Evolutionary conservation across 75 land plant genomes (phyloP).

Genomic region (Selaginella moellendorffii): DNA sequence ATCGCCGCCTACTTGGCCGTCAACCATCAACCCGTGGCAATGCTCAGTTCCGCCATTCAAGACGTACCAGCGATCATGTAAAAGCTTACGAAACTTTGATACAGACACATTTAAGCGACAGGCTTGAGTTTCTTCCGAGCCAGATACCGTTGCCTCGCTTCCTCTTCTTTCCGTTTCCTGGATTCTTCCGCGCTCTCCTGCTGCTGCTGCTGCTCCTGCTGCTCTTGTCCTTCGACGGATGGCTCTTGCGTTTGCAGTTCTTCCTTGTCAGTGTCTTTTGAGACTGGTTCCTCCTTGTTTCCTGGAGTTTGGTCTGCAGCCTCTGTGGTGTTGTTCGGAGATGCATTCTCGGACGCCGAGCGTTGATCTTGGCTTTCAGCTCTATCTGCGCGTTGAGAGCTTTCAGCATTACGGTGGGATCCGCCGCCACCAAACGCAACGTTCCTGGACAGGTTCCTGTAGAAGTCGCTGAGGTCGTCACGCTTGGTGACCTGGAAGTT

Average conservation of each 20-base stretch:
- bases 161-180: not conserved
- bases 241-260: not conserved
- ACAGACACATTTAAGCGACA: too few species aligned
- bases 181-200: not conserved
- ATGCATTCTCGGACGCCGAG: too few species aligned
- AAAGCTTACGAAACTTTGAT: too few species aligned
- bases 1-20: conserved; percentile 60
- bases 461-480: conserved; percentile 76
- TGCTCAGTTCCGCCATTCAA: too few species aligned
- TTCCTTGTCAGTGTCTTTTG: not conserved
- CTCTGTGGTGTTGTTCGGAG: too few species aligned
- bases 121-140: not conserved
- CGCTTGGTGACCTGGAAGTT: conserved; percentile 89
- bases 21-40: conserved; percentile 36
- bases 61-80: too few species aligned
- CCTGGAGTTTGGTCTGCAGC: too few species aligned
- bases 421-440: conserved; percentile 69
- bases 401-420: not conserved
- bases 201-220: not conserved
- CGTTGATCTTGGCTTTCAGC: too few species aligned
- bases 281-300: too few species aligned
- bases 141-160: not conserved
- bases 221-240: not conserved
- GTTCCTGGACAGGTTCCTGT: conserved; percentile 61
- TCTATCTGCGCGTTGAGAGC: too few species aligned